phyloP scores from a whole-genome alignment of 2,329 filamentous ascomycete species.

The Eutypella sp. region DNA sequence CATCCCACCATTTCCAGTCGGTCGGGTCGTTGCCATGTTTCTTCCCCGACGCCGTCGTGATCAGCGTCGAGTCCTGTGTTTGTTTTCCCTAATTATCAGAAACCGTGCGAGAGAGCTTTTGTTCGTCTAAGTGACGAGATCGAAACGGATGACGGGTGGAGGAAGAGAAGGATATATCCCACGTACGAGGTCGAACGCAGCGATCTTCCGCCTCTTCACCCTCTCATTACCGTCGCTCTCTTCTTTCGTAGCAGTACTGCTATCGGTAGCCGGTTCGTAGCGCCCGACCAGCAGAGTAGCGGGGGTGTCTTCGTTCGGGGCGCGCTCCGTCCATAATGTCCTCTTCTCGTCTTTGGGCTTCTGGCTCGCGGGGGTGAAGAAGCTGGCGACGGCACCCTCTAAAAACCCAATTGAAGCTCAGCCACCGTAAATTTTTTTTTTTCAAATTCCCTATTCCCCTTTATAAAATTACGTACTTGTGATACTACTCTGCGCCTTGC shows the following conservation, averaged over 20 bases:
- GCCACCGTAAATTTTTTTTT: background rate
- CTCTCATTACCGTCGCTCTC: slow-evolving; percentile 8
- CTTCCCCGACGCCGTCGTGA: slow-evolving; percentile 74
- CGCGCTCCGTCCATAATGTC: slow-evolving; percentile 65
- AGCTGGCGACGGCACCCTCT: slow-evolving; percentile 71
- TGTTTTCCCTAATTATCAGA: too few relatives aligned
- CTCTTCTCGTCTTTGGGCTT: slow-evolving; percentile 72
- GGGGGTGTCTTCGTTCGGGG: slow-evolving; percentile 42
- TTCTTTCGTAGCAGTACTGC: slow-evolving; percentile 7
- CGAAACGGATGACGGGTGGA: too few relatives aligned
- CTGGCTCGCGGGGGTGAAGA: slow-evolving; percentile 83
- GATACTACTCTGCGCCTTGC: slow-evolving; percentile 46
- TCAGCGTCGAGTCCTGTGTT: slow-evolving; percentile 78
- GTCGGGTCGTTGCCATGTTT: slow-evolving; percentile 63
- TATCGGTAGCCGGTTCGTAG: slow-evolving; percentile 47
- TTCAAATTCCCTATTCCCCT: background rate
- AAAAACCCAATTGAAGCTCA: slow-evolving; percentile 5
- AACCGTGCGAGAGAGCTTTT: background rate
- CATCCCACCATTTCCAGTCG: slow-evolving; percentile 96
- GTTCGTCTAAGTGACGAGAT: background rate
- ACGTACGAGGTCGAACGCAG: slow-evolving; percentile 63
- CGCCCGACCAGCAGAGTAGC: slow-evolving; percentile 69
- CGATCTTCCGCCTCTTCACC: slow-evolving; percentile 52
- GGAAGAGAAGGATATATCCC: background rate
- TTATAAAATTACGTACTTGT: slow-evolving; percentile 37